These are phyloP conservation scores for Sphaerulina vaccinii DNA, from an alignment of 2,329 filamentous ascomycete species.

Conservation along the genomic window DNA sequence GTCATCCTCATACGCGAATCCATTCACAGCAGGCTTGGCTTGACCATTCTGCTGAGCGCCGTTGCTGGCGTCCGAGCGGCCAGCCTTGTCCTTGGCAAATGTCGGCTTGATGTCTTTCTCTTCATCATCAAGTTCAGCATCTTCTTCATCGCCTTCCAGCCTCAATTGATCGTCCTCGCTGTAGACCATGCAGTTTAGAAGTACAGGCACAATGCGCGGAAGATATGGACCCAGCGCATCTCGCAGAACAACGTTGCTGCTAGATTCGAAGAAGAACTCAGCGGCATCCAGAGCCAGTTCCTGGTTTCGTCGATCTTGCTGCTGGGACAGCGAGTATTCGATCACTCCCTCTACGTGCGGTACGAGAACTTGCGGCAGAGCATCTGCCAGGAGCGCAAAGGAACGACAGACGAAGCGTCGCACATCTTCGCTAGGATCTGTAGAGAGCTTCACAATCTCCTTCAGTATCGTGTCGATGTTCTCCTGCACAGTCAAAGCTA, in stretches of 20 bases:
- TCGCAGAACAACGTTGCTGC: conserved; percentile 80
- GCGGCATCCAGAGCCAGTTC: conserved; percentile 91
- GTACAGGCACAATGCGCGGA: conserved; percentile 79
- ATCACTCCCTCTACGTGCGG: conserved; percentile 86
- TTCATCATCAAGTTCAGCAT: conserved; percentile 83
- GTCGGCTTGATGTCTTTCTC: conserved; percentile 88
- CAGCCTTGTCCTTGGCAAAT: conserved; percentile 67
- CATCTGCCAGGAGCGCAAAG: conserved; percentile 88
- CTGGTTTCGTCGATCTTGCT: conserved; percentile 75
- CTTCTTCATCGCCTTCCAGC: conserved; percentile 70
- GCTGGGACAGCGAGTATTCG: conserved; percentile 88
- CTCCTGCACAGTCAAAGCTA: conserved; percentile 68
- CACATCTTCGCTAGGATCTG: conserved; percentile 76
- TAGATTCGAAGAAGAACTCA: conserved; percentile 94
- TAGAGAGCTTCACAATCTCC: conserved; percentile 76
- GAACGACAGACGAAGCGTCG: conserved; percentile 89
- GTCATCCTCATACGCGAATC: conserved; percentile 52
- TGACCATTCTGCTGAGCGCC: conserved; percentile 56
- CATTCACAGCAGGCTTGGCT: conserved; percentile 42
- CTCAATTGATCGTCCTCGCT: conserved; percentile 87
- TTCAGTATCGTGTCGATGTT: conserved; percentile 79
- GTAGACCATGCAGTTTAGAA: conserved; percentile 95
- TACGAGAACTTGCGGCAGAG: conserved; percentile 82
- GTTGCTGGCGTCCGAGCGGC: conserved; percentile 54
- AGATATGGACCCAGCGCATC: conserved; percentile 74